Conservation (phyloP, 2,329 filamentous ascomycete genomes). For the Apiospora phragmitis region DNA sequence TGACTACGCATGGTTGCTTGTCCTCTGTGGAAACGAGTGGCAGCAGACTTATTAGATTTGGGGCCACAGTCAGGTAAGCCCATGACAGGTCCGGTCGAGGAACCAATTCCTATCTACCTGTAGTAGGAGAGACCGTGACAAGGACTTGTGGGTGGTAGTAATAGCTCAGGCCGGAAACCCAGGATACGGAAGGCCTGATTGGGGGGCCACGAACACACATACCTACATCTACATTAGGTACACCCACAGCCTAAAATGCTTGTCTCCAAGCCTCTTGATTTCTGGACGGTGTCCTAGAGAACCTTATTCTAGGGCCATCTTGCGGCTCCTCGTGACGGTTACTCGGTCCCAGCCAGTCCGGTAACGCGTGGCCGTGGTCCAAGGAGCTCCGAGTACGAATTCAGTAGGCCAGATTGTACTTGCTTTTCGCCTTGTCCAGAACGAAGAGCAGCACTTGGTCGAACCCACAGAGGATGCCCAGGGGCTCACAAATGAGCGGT, state of each 20-base stretch:
- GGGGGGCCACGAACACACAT: neutral
- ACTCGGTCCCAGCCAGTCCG: neutral
- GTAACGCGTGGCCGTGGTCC: neutral
- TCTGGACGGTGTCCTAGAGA: neutral
- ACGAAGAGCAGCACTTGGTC: neutral
- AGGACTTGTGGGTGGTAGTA: neutral
- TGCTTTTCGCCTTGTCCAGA: neutral
- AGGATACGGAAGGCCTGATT: neutral
- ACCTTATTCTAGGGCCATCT: neutral
- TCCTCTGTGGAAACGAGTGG: neutral
- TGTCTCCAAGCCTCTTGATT: conserved; percentile 5
- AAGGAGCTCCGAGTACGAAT: neutral
- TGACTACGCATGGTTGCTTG: conserved; percentile 1
- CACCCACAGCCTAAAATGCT: neutral
- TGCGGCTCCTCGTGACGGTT: conserved; percentile 5
- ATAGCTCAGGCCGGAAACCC: conserved; percentile 1
- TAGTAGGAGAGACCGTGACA: neutral
- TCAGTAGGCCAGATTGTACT: neutral
- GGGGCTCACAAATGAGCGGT: neutral
- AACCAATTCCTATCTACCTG: neutral
- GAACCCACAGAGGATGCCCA: neutral
- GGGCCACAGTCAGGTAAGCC: neutral
- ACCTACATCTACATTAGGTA: too few species aligned
- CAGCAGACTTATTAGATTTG: neutral
- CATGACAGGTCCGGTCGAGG: neutral